Conservation (phyloP, 2,329 filamentous ascomycete genomes). For the Beauveria varroae region DNA sequence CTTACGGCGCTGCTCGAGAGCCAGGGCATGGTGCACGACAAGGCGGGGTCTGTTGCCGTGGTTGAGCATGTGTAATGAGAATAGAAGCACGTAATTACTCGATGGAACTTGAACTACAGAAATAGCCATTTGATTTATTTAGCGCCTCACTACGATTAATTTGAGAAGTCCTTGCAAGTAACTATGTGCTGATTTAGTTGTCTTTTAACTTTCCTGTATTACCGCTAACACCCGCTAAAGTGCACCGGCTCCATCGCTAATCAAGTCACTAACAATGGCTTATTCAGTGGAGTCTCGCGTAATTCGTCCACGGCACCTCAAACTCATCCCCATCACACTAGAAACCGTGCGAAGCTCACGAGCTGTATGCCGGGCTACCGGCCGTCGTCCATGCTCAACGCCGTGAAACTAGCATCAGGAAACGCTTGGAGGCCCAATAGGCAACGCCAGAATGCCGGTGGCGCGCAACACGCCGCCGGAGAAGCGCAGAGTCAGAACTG, state of each 20-base stretch:
- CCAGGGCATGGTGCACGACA: slow-evolving; percentile 4
- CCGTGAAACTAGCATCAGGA: no score
- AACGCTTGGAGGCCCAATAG: no score
- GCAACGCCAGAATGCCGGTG: slow-evolving; percentile 12
- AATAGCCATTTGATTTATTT: no score
- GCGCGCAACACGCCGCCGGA: slow-evolving; percentile 14
- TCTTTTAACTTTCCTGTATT: no score
- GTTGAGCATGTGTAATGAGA: neutral
- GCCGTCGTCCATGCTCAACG: no score
- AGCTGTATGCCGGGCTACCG: neutral
- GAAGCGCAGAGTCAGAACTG: slow-evolving; percentile 17
- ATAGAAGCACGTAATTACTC: neutral
- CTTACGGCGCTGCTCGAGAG: slow-evolving; percentile 11
- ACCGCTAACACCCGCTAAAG: neutral
- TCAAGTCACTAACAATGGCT: neutral
- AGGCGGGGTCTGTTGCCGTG: neutral
- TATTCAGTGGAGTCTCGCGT: neutral
- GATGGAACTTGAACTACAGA: no score
- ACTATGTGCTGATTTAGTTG: no score
- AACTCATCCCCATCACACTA: neutral
- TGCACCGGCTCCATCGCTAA: neutral
- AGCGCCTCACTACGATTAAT: no score
- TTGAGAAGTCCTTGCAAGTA: no score
- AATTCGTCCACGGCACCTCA: neutral
- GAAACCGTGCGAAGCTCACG: neutral